Conservation (phyloP, 1,284 basidiomycete genomes). For the Fomitopsis pinicola region DNA sequence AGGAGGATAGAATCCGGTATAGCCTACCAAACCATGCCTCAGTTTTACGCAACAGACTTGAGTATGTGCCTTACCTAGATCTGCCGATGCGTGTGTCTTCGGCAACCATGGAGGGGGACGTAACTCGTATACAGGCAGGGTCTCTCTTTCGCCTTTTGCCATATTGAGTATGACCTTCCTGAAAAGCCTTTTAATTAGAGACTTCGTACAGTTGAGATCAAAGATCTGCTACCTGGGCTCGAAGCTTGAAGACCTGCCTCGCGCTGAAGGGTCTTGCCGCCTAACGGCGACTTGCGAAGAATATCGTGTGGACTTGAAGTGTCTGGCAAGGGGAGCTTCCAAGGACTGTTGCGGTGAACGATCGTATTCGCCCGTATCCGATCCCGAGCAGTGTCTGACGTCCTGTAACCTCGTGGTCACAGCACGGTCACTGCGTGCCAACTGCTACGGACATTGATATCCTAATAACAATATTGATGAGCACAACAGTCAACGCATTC, state of each 20-base stretch:
- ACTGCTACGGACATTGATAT: background rate
- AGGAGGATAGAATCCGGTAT: slow-evolving; percentile 84
- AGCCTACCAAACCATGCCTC: slow-evolving; percentile 48
- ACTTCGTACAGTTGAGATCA: background rate
- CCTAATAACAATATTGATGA: background rate
- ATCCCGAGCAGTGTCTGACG: background rate
- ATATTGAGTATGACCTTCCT: slow-evolving; percentile 6
- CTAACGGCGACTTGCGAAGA: too few relatives aligned
- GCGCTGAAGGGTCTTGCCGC: too few relatives aligned
- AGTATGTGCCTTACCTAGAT: slow-evolving; percentile 43
- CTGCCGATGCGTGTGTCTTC: slow-evolving; percentile 56
- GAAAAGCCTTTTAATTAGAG: background rate
- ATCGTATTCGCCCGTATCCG: background rate
- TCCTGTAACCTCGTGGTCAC: slow-evolving; percentile 1
- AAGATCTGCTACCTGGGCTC: background rate
- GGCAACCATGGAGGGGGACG: slow-evolving; percentile 71
- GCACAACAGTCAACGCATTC: background rate
- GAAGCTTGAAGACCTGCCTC: background rate
- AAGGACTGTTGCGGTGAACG: background rate
- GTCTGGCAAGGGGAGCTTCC: background rate
- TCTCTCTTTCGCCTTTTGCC: slow-evolving; percentile 24
- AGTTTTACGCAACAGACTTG: background rate
- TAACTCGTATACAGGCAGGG: slow-evolving; percentile 59
- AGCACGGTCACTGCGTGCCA: background rate
- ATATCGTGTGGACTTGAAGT: too few relatives aligned